Evolutionary conservation across 2,329 filamentous ascomycete species (phyloP).

Genomic region (Phialemoniopsis sp.): DNA sequence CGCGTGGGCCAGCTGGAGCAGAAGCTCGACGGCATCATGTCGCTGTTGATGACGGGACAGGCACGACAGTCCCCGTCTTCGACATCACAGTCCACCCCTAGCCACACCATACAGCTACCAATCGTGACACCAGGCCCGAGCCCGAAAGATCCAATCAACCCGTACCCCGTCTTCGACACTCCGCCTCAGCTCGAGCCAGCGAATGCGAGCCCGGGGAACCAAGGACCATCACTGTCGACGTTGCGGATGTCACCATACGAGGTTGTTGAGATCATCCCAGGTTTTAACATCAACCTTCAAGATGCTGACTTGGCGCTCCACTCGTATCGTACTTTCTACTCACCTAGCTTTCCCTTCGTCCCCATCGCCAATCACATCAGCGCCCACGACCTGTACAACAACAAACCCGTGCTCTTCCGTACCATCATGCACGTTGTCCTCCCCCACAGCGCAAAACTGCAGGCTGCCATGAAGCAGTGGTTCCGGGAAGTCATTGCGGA

Average conservation of each 20-base stretch:
- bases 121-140: no score
- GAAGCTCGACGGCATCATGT: slow-evolving; percentile 33
- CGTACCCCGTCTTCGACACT: no score
- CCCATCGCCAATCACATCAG: slow-evolving; percentile 17
- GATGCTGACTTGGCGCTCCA: slow-evolving; percentile 25
- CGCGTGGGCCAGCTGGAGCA: slow-evolving; percentile 31
- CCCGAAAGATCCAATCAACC: no score
- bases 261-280: slow-evolving; percentile 26
- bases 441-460: slow-evolving; percentile 22
- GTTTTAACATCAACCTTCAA: slow-evolving; percentile 22
- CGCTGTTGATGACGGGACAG: slow-evolving; percentile 25
- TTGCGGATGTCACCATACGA: no score
- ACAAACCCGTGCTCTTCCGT: slow-evolving; percentile 30
- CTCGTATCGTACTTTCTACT: slow-evolving; percentile 25
- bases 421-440: slow-evolving; percentile 26
- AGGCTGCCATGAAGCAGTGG: slow-evolving; percentile 26
- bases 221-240: not conserved
- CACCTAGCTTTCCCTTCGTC: slow-evolving; percentile 32
- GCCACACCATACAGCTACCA: no score
- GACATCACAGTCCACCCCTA: no score
- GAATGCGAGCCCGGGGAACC: no score
- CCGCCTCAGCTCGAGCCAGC: no score
- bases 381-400: slow-evolving; percentile 22
- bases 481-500: slow-evolving; percentile 29
- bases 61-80: slow-evolving; percentile 2